phyloP scores from a whole-genome alignment of 2,329 filamentous ascomycete genomes.

The Clonostachys sp. region DNA sequence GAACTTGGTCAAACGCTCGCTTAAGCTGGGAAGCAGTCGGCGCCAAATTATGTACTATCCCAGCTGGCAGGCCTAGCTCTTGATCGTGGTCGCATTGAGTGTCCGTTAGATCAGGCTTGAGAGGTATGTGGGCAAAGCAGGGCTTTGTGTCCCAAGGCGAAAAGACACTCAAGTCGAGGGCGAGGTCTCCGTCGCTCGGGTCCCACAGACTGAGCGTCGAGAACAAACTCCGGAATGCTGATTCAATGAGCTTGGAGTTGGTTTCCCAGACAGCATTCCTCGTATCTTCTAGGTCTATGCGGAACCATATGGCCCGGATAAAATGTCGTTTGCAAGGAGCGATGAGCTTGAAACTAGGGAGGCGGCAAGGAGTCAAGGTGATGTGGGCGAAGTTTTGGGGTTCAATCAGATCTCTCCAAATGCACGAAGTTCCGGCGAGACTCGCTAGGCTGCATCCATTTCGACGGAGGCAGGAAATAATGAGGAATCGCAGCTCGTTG shows the following conservation, averaged over 20 bases:
- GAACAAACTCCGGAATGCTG: neutral
- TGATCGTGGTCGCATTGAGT: neutral
- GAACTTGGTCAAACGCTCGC: neutral
- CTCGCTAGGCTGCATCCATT: neutral
- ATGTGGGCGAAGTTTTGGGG: neutral
- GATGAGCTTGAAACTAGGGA: neutral
- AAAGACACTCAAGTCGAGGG: neutral
- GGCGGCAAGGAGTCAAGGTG: neutral
- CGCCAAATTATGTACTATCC: neutral
- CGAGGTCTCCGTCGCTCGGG: neutral
- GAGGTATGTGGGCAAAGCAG: neutral
- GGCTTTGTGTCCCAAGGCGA: neutral
- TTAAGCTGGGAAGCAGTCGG: neutral
- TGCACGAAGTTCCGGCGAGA: neutral
- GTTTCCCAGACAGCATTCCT: neutral
- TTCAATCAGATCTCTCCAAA: neutral
- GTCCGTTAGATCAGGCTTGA: slow-evolving; percentile 1
- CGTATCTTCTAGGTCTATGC: neutral
- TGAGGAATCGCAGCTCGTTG: no score
- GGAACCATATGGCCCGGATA: neutral
- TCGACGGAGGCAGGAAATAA: no score
- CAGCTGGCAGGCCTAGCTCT: neutral
- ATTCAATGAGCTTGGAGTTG: neutral
- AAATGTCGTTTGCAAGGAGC: neutral
- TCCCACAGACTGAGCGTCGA: neutral